phyloP scores from a whole-genome alignment of 176 grass and related monocot genomes.

The Calamus simplicifolius region DNA sequence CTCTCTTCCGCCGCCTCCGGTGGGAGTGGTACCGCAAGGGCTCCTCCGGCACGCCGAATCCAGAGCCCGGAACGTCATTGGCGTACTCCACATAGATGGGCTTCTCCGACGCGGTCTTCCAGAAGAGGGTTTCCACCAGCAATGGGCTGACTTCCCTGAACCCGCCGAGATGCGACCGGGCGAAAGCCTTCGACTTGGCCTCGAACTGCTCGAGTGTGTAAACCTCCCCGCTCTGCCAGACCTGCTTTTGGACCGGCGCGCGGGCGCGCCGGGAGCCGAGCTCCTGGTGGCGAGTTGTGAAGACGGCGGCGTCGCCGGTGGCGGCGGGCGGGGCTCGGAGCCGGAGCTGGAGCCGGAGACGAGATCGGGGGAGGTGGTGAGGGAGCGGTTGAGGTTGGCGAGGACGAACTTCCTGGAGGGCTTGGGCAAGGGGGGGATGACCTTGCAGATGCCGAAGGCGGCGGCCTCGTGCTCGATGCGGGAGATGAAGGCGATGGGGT shows the following conservation, averaged over 20 bases:
- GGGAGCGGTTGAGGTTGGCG: conserved; percentile 70
- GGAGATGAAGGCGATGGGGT: conserved; percentile 95
- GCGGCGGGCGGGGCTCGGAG: conserved; percentile 3
- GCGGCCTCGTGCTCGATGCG: conserved; percentile 76
- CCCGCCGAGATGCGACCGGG: conserved; percentile 39
- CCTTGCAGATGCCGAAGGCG: conserved; percentile 96
- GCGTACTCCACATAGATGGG: conserved; percentile 94
- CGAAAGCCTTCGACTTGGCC: conserved; percentile 73
- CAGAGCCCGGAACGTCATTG: conserved; percentile 89
- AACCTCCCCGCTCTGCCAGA: conserved; percentile 91
- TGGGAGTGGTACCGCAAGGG: not conserved
- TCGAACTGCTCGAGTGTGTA: conserved; percentile 90
- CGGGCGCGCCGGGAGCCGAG: conserved; percentile 36
- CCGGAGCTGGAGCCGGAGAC: not conserved
- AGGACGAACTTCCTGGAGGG: conserved; percentile 81
- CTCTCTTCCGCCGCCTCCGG: conserved; percentile 25
- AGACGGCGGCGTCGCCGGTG: conserved; percentile 15
- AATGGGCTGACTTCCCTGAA: conserved; percentile 54
- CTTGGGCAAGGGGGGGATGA: conserved; percentile 67
- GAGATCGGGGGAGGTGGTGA: conserved; percentile 20
- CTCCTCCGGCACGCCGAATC: conserved; percentile 39
- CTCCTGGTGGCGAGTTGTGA: conserved; percentile 73
- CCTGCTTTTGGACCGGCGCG: conserved; percentile 66
- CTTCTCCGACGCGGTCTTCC: conserved; percentile 57
- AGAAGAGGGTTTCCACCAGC: conserved; percentile 70